Evolutionary conservation across 805 yeast species (phyloP).

Genomic region (Candida montana): DNA sequence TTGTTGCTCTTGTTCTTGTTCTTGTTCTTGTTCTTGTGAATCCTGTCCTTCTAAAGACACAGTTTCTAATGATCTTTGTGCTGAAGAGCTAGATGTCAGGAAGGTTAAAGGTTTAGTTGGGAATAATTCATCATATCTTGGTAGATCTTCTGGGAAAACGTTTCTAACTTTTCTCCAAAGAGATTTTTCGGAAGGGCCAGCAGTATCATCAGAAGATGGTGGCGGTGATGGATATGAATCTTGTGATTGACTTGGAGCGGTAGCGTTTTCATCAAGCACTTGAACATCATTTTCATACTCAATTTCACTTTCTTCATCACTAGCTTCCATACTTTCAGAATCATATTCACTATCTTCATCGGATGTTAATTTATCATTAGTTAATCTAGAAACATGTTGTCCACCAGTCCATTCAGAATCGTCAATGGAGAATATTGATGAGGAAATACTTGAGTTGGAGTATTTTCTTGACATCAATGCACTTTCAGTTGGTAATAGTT

Average conservation of each 20-base stretch:
- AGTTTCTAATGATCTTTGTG: constrained; percentile 7
- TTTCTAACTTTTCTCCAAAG: constrained; percentile 34
- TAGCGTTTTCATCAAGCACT: no score
- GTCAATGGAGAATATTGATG: constrained; percentile 29
- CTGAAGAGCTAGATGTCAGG: constrained; percentile 7
- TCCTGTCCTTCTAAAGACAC: background rate
- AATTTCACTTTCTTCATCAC: constrained; percentile 8
- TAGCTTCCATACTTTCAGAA: constrained; percentile 14
- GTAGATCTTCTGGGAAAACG: constrained; percentile 44
- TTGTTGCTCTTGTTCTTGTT: constrained; percentile 2
- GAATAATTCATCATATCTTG: constrained; percentile 71
- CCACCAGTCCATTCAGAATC: constrained; percentile 24
- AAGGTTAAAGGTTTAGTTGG: constrained; percentile 33
- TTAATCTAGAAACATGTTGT: constrained; percentile 31
- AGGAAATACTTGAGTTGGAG: constrained; percentile 22
- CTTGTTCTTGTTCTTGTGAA: constrained; percentile 4
- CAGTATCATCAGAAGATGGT: background rate
- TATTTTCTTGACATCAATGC: constrained; percentile 19
- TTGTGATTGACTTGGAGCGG: background rate
- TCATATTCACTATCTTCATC: constrained; percentile 21
- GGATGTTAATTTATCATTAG: constrained; percentile 26
- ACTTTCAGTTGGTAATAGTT: constrained; percentile 7
- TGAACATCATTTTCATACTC: constrained; percentile 5
- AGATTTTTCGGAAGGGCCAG: constrained; percentile 21
- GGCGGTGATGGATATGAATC: background rate